Conservation (phyloP, 2,329 filamentous ascomycete species). For the Trichothecium roseum region DNA sequence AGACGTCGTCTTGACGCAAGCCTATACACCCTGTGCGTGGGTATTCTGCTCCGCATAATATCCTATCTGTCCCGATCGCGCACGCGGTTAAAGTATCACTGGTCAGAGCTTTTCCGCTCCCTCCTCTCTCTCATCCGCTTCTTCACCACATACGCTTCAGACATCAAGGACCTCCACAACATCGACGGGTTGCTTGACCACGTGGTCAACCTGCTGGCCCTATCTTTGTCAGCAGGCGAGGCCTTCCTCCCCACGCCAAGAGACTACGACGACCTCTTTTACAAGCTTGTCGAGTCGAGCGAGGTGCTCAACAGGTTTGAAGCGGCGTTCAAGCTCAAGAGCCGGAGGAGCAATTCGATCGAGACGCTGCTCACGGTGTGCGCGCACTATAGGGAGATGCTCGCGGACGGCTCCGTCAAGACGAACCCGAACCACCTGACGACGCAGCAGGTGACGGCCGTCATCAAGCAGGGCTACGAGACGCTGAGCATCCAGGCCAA, state of each 20-base stretch:
- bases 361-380: slow-evolving; percentile 75
- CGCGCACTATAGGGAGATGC: slow-evolving; percentile 76
- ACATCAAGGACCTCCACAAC: slow-evolving; percentile 58
- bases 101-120: slow-evolving; percentile 89
- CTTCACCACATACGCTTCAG: slow-evolving; percentile 72
- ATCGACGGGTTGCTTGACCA: slow-evolving; percentile 67
- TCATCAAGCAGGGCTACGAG: slow-evolving; percentile 95
- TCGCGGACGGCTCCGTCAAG: slow-evolving; percentile 42
- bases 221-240: slow-evolving; percentile 79
- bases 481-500: slow-evolving; percentile 84
- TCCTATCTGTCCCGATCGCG: slow-evolving; percentile 76
- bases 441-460: slow-evolving; percentile 72
- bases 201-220: slow-evolving; percentile 71
- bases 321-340: slow-evolving; percentile 56
- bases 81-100: slow-evolving; percentile 79
- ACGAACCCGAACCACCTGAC: slow-evolving; percentile 59
- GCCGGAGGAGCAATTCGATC: slow-evolving; percentile 58
- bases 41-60: slow-evolving; percentile 72
- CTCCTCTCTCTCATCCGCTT: slow-evolving; percentile 83
- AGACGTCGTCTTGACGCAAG: slow-evolving; percentile 74
- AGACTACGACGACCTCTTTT: slow-evolving; percentile 93
- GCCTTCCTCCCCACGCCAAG: slow-evolving; percentile 80
- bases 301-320: slow-evolving; percentile 75
- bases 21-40: slow-evolving; percentile 73
- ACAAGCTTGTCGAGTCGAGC: slow-evolving; percentile 91